phyloP scores from a whole-genome alignment of 1,284 basidiomycete genomes.

The Bjerkandera adusta region DNA sequence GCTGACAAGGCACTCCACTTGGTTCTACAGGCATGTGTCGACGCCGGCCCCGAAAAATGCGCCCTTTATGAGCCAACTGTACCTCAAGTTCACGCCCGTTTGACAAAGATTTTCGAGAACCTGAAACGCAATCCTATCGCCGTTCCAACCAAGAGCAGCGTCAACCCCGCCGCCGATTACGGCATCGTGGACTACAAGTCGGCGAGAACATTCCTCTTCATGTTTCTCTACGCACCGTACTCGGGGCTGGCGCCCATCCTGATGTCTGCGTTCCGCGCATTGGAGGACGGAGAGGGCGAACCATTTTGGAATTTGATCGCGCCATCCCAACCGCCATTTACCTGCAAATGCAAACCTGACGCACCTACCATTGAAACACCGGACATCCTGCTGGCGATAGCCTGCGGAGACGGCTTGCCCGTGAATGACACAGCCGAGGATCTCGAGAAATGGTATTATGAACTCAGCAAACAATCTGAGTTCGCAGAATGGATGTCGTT shows the following conservation, averaged over 20 bases:
- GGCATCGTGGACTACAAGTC: slow-evolving; percentile 16
- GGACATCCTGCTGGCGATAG: neutral
- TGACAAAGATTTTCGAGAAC: slow-evolving; percentile 7
- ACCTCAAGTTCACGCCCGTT: slow-evolving; percentile 12
- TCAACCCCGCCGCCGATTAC: slow-evolving; percentile 4
- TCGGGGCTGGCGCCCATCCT: neutral
- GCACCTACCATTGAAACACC: neutral
- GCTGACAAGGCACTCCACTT: slow-evolving; percentile 15
- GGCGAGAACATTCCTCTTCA: slow-evolving; percentile 6
- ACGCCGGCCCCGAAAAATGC: slow-evolving; percentile 17
- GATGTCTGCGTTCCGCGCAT: slow-evolving; percentile 2
- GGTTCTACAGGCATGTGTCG: slow-evolving; percentile 17
- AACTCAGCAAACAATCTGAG: neutral
- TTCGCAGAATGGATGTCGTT: slow-evolving; percentile 10
- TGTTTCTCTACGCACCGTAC: slow-evolving; percentile 15
- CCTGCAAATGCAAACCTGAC: slow-evolving; percentile 3
- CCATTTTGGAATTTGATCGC: slow-evolving; percentile 6
- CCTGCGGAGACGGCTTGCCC: slow-evolving; percentile 7
- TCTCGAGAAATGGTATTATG: neutral
- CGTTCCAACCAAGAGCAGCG: neutral
- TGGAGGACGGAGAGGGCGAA: slow-evolving; percentile 10
- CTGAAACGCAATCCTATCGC: slow-evolving; percentile 9
- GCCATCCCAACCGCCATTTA: neutral
- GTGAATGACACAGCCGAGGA: slow-evolving; percentile 8
- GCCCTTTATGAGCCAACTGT: slow-evolving; percentile 19